Evolutionary conservation across 352 stramenopile species (phyloP).

Genomic region (Phytophthora cajani): DNA sequence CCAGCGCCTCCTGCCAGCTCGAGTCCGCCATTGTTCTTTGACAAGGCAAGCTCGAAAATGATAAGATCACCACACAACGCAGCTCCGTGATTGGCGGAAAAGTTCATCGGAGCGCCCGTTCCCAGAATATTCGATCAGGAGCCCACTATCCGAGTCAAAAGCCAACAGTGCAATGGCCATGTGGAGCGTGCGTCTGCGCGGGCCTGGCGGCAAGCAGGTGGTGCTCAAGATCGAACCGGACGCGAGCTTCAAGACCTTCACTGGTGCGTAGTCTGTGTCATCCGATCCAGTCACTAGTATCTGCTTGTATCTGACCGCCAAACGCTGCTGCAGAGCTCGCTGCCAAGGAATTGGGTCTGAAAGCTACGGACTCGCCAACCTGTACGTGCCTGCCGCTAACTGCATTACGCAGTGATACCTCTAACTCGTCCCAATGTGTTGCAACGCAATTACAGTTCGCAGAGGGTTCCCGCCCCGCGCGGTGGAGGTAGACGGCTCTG

Average conservation of each 20-base stretch:
- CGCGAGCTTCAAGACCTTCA: conserved; percentile 49
- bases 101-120: conserved; percentile 16
- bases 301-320: not conserved
- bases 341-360: conserved; percentile 51
- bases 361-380: conserved; percentile 46
- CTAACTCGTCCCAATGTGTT: conserved; percentile 2
- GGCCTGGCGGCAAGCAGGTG: conserved; percentile 60
- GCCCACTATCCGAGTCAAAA: not conserved
- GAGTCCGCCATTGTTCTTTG: conserved; percentile 16
- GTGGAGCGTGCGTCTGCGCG: conserved; percentile 76
- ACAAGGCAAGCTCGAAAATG: conserved; percentile 19
- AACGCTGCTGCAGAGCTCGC: conserved; percentile 42
- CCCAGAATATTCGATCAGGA: conserved; percentile 24
- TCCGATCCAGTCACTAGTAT: not conserved
- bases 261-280: conserved; percentile 38
- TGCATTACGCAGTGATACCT: not conserved
- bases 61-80: not conserved
- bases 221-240: conserved; percentile 59
- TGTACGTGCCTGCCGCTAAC: conserved; percentile 41
- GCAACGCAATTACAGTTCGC: conserved; percentile 47
- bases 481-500: conserved; percentile 43
- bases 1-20: conserved; percentile 41
- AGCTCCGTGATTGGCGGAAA: conserved; percentile 3
- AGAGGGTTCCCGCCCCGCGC: conserved; percentile 67
- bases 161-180: conserved; percentile 21